phyloP scores from a whole-genome alignment of 768 basidiomycete species.

The Wakefieldia striispora region DNA sequence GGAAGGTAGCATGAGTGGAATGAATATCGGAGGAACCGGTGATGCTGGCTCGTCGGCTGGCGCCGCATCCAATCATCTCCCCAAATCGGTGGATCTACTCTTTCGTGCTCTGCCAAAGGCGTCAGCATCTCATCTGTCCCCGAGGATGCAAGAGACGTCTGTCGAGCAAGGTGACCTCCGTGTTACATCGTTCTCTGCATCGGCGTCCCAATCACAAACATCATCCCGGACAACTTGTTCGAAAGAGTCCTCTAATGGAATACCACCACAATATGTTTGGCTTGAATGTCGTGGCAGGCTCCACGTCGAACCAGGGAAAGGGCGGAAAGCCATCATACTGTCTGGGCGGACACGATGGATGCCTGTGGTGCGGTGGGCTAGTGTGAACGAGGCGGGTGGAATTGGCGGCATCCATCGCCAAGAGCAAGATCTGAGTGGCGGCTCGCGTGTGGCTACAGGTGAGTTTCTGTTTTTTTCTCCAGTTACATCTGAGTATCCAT shows the following conservation, averaged over 20 bases:
- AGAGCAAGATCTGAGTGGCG: background rate
- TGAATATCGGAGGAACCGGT: slow-evolving; percentile 15
- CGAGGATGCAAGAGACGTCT: background rate
- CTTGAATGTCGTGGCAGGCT: slow-evolving; percentile 87
- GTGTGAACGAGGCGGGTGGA: slow-evolving; percentile 50
- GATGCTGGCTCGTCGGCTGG: slow-evolving; percentile 17
- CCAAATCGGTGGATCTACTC: slow-evolving; percentile 74
- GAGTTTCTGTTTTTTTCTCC: background rate
- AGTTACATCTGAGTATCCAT: background rate
- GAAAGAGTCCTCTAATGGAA: background rate
- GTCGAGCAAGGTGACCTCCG: background rate
- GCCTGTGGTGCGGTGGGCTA: slow-evolving; percentile 60
- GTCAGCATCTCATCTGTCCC: background rate
- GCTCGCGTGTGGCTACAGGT: slow-evolving; percentile 23
- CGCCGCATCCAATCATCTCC: slow-evolving; percentile 18
- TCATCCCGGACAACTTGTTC: background rate
- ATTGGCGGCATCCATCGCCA: background rate
- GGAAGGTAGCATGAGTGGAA: slow-evolving; percentile 39
- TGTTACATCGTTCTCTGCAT: slow-evolving; percentile 1
- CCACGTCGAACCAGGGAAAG: slow-evolving; percentile 91
- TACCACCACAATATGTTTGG: slow-evolving; percentile 66
- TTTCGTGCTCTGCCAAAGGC: slow-evolving; percentile 76
- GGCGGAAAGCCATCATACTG: slow-evolving; percentile 92
- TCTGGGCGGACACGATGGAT: slow-evolving; percentile 73
- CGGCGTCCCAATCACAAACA: too few species aligned